phyloP scores from a whole-genome alignment of 192 early-diverging fungal species.

The Haplosporangium gracile region DNA sequence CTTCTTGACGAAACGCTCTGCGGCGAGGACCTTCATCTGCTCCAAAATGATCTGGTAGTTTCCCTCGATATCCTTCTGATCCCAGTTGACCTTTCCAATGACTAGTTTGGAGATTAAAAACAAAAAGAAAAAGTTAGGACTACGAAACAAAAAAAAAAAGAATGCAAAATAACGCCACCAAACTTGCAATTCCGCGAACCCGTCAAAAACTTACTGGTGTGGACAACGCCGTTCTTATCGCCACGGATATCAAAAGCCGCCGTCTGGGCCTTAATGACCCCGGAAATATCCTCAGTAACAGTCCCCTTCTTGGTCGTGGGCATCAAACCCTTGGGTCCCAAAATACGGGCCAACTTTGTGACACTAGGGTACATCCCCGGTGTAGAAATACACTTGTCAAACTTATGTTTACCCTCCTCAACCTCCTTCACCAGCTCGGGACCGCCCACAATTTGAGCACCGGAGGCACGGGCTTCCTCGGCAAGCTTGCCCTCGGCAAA shows the following conservation, averaged over 20 bases:
- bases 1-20: slow-evolving; percentile 65
- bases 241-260: slow-evolving; percentile 82
- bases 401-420: slow-evolving; percentile 61
- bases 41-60: slow-evolving; percentile 73
- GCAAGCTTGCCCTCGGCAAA: slow-evolving; percentile 92
- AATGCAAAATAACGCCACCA: slow-evolving; percentile 18
- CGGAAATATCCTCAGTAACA: slow-evolving; percentile 82
- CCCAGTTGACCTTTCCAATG: slow-evolving; percentile 54
- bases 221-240: slow-evolving; percentile 80
- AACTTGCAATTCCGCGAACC: slow-evolving; percentile 57
- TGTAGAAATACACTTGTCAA: slow-evolving; percentile 91
- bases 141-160: background rate
- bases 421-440: slow-evolving; percentile 86
- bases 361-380: slow-evolving; percentile 91
- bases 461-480: slow-evolving; percentile 82
- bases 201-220: slow-evolving; percentile 61
- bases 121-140: slow-evolving; percentile 21
- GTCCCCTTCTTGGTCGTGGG: slow-evolving; percentile 90
- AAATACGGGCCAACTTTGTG: slow-evolving; percentile 86
- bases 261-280: slow-evolving; percentile 72
- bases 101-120: slow-evolving; percentile 6
- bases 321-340: slow-evolving; percentile 98
- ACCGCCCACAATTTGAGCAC: slow-evolving; percentile 88
- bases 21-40: slow-evolving; percentile 69
- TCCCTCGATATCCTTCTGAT: slow-evolving; percentile 53